Evolutionary conservation across 2,329 filamentous ascomycete genomes (phyloP).

Genomic region (Cordyceps cateniannulata): DNA sequence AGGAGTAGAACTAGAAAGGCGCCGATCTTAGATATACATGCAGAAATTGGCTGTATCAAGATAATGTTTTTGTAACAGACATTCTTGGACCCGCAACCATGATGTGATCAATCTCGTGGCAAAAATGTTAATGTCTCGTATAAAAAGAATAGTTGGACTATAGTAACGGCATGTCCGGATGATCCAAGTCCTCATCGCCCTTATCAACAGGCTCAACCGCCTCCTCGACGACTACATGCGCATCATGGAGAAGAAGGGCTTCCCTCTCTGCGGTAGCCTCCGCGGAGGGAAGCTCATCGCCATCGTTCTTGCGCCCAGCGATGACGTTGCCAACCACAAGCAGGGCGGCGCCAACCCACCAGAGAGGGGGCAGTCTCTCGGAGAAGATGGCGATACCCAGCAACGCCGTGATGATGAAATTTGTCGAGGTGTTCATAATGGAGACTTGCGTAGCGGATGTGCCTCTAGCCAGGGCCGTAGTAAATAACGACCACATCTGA

Average conservation of each 20-base stretch:
- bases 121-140: neutral
- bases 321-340: slow-evolving; percentile 73
- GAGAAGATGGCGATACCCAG: slow-evolving; percentile 65
- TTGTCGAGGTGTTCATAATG: slow-evolving; percentile 75
- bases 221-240: slow-evolving; percentile 13
- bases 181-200: slow-evolving; percentile 27
- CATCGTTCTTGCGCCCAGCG: slow-evolving; percentile 63
- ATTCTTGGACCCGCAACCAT: no score
- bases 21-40: slow-evolving; percentile 16
- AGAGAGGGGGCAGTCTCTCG: slow-evolving; percentile 63
- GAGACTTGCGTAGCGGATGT: slow-evolving; percentile 72
- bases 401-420: slow-evolving; percentile 73
- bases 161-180: slow-evolving; percentile 24
- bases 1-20: slow-evolving; percentile 37
- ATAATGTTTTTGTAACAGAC: neutral
- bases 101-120: no score
- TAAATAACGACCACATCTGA: slow-evolving; percentile 79
- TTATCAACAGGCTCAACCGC: slow-evolving; percentile 17
- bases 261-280: neutral
- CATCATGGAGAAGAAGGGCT: neutral
- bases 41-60: neutral
- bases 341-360: slow-evolving; percentile 69
- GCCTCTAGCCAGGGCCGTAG: slow-evolving; percentile 65
- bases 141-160: neutral
- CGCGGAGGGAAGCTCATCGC: slow-evolving; percentile 17